Base-by-base conservation (phyloP, 768 basidiomycete genomes). In the Plicaturopsis crispa region DNA sequence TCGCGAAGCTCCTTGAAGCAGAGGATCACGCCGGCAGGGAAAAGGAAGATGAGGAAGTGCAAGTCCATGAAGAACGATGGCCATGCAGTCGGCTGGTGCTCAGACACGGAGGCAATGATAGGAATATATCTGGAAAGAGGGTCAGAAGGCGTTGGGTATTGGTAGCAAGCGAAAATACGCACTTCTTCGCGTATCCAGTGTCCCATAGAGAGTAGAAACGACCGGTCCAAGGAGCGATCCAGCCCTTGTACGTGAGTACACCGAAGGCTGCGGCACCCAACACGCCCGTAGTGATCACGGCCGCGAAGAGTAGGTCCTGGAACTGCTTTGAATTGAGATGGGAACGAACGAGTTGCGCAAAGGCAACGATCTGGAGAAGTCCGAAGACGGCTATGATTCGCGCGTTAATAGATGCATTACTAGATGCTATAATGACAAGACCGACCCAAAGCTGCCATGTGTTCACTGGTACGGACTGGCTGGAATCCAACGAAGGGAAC, bases 61-160 rank as follows among this genome's bases (percentile, higher is more conserved):
- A 99, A 81, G 58, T 99, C 96, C 84, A 97, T 98, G 70, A 94
- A 98, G 75, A 98, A 98, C 2, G 96, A 85, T 7, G 96, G 94
- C 96, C 96, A 99, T 24, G 96, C 96, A 4, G 96, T 98, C 13
- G 96, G 96, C 57, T 99, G 96, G 65, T 99, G 96, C 65, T 98
- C 96, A 14, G 92, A 96, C 24, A 99, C 96, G 13, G 93, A 97
- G 7, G 96, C 96, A 50, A 99, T 98, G 64, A 97, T 97, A 19
- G 93, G 93, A 50, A 96, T 90, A 55, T 91, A 84, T 53, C 87
- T 89, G 52, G 5, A 35, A 40, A 34, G 26, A 40, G 26, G 23
- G 31, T 49, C 6, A 46, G 42, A 14, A 37, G 44, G 14, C 46
- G 43, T 21, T 45, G 34, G 35, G 18, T 40, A n/a, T 24, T n/a